Conservation (phyloP, 805 yeast species). For the Candida ortonii region DNA sequence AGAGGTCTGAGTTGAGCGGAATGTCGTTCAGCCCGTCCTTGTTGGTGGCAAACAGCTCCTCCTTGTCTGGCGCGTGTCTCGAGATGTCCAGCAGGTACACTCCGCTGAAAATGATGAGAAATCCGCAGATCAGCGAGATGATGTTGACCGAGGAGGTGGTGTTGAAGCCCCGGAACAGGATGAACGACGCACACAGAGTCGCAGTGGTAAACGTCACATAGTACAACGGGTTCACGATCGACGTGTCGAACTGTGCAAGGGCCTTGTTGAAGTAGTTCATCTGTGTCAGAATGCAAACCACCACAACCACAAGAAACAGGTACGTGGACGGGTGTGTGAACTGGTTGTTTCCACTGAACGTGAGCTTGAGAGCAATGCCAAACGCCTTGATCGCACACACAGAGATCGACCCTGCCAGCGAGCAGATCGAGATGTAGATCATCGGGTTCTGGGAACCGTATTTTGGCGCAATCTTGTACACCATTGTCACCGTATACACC, state of each 20-base stretch:
- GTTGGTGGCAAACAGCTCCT: slow-evolving; percentile 39
- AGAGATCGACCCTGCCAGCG: slow-evolving; percentile 84
- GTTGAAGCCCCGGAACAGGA: slow-evolving; percentile 82
- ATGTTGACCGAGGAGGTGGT: slow-evolving; percentile 77
- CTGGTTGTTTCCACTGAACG: slow-evolving; percentile 82
- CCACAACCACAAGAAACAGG: slow-evolving; percentile 74
- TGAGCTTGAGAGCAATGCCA: slow-evolving; percentile 85
- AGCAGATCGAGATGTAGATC: slow-evolving; percentile 86
- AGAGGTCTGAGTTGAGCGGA: slow-evolving; percentile 83
- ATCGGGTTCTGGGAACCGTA: slow-evolving; percentile 81
- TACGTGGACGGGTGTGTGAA: slow-evolving; percentile 83
- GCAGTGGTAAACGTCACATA: slow-evolving; percentile 90
- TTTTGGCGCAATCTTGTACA: slow-evolving; percentile 76
- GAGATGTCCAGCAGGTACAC: slow-evolving; percentile 80
- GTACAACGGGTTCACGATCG: slow-evolving; percentile 86
- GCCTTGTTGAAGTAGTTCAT: slow-evolving; percentile 95
- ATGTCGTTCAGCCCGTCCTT: slow-evolving; percentile 56
- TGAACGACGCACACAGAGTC: slow-evolving; percentile 81
- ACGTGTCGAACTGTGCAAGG: slow-evolving; percentile 87
- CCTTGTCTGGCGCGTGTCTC: slow-evolving; percentile 54
- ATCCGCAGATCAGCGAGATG: slow-evolving; percentile 79
- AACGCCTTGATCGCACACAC: slow-evolving; percentile 92
- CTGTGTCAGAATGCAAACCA: slow-evolving; percentile 79
- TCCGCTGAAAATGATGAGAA: slow-evolving; percentile 82
- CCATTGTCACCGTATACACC: slow-evolving; percentile 70